Base-by-base conservation (phyloP, 2,329 filamentous ascomycete genomes). In the Bipolaris zeicola region DNA sequence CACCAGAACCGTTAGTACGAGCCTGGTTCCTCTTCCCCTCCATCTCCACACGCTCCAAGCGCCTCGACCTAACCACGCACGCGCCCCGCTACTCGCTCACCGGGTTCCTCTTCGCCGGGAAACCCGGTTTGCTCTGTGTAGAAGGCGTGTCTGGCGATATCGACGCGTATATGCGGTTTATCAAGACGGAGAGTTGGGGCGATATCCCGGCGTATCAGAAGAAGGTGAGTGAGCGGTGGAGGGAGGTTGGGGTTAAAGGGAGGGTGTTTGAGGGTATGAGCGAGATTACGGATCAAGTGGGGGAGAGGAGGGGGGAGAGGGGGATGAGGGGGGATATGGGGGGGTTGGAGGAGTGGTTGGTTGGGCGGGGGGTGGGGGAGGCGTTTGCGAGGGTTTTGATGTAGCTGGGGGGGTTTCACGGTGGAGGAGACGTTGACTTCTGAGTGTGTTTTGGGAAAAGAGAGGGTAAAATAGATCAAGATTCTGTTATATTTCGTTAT, bases 11-110 rank as follows among this genome's bases (percentile, higher is more conserved):
- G 0, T 63, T 83, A 0, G 78, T 84, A 3, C 76, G 85, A 7
- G 84, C 83, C 1, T 87, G 85, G 85, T 87, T 87, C 65, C 87
- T 87, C 70, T 86, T 87, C 59, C 85, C 85, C 0, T 86, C 84
- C 1, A 81, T 87, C 51, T 84, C 81, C 38, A 87, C 85, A 0
- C 81, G 85, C 3, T 79, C 80, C 43, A 87, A 87, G 64, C 78
- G 85, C 44, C 79, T 83, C 61, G 84, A 87, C 60, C 72, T 87
- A 39, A 80, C 87, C 42, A 79, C 78, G 52, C 73, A 84, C 53
- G 84, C 83, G 0, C 81, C 84, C 0, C 61, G 66, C 0, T 85
- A 85, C 66, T 71, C 66, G 2, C 77, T 87, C 0, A 86, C 84
- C 0, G 85, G 85, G 0, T 87, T 87, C 62, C 79, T 87, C 3